These are phyloP conservation scores for Leptographium wingfieldii DNA, from an alignment of 2,329 filamentous ascomycete species.

Conservation along the genomic window DNA sequence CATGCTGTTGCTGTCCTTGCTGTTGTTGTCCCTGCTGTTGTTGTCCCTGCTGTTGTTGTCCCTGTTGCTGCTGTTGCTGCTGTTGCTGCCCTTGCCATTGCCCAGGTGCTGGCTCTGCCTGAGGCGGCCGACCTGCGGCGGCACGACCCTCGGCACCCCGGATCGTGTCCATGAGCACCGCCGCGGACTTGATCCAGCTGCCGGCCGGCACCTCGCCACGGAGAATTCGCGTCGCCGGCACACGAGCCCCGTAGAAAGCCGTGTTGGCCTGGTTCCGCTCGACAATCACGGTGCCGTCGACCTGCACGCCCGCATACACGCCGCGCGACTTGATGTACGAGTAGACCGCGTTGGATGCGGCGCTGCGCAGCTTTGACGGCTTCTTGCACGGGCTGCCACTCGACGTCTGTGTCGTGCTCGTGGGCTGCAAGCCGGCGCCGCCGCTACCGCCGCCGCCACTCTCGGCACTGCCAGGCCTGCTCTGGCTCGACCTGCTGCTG, in stretches of 20 bases:
- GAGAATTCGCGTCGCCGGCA: slow-evolving; percentile 35
- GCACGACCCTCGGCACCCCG: background rate
- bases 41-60: too few species aligned
- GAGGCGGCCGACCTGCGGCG: too few species aligned
- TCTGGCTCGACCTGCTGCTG: slow-evolving; percentile 14
- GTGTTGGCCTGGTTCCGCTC: slow-evolving; percentile 83
- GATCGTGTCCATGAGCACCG: background rate
- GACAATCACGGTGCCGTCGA: slow-evolving; percentile 78
- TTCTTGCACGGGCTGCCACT: too few species aligned
- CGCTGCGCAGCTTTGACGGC: too few species aligned
- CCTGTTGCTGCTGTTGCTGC: too few species aligned
- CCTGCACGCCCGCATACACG: slow-evolving; percentile 74
- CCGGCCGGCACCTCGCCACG: slow-evolving; percentile 30
- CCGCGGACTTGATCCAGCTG: slow-evolving; percentile 15
- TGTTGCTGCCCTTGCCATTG: too few species aligned
- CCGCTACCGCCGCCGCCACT: slow-evolving; percentile 8
- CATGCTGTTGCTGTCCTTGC: background rate
- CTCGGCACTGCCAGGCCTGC: slow-evolving; percentile 5
- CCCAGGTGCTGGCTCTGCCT: background rate
- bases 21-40: background rate
- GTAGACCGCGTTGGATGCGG: slow-evolving; percentile 29
- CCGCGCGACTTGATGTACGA: slow-evolving; percentile 79
- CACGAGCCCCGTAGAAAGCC: slow-evolving; percentile 61
- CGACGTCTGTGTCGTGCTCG: too few species aligned
- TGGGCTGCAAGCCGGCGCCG: slow-evolving; percentile 10